Percentiles rank a stretch among this genome's conserved stretches.
phyloP scores from a whole-genome alignment of 257 asterid genomes.

The Solanum pinnatisectum region DNA sequence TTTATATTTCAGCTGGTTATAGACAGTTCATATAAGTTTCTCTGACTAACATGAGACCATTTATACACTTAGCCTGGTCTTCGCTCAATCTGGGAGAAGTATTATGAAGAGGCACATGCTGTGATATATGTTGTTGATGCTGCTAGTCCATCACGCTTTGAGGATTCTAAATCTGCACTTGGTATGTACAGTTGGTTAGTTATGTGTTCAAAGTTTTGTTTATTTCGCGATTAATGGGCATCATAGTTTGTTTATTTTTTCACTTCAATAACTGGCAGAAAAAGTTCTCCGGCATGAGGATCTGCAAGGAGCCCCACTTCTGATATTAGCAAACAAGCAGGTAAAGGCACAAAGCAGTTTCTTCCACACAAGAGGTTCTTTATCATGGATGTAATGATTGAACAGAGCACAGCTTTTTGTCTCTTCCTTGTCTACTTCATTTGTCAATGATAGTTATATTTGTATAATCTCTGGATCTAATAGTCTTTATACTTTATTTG shows the following conservation, averaged over 20 bases:
- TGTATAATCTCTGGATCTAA: background rate
- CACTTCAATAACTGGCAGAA: conserved; percentile 37
- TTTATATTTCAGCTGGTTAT: background rate
- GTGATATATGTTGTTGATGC: conserved; percentile 72
- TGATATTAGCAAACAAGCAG: conserved; percentile 80
- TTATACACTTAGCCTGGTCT: conserved; percentile 59
- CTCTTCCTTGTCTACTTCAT: background rate
- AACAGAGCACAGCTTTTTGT: background rate
- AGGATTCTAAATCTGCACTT: conserved; percentile 83
- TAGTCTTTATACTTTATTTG: background rate
- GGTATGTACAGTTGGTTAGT: conserved; percentile 30
- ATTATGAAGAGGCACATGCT: conserved; percentile 92
- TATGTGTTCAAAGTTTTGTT: background rate
- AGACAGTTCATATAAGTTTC: background rate
- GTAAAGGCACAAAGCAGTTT: conserved; percentile 15
- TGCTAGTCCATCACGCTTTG: conserved; percentile 68
- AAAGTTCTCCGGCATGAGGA: conserved; percentile 85
- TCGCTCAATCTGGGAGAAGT: conserved; percentile 91
- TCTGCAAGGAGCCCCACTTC: conserved; percentile 80
- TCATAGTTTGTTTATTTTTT: background rate
- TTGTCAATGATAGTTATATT: background rate
- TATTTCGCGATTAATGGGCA: background rate
- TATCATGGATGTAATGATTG: background rate
- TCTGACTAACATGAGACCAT: background rate
- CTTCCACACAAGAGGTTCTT: background rate